Conservation (phyloP, 2,329 filamentous ascomycete species). For the Fusarium mundagurra region DNA sequence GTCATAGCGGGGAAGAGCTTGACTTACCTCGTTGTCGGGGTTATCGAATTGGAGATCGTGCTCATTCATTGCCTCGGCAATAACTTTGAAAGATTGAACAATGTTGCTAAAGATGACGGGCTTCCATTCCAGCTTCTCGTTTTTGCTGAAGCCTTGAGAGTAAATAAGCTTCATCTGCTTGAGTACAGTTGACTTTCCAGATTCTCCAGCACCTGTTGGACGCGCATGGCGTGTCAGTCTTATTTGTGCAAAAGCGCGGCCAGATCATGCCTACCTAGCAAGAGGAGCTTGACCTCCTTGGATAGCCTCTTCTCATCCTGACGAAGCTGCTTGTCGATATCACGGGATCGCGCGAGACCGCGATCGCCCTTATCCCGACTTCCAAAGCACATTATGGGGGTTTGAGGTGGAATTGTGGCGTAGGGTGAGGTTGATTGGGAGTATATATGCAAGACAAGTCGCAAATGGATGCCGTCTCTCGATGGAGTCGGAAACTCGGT, state of each 20-base stretch:
- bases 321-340: slow-evolving; percentile 87
- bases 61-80: slow-evolving; percentile 90
- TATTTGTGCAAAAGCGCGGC: not conserved
- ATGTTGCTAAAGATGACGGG: slow-evolving; percentile 97
- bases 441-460: not conserved
- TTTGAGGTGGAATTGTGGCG: slow-evolving; percentile 5
- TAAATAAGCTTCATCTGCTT: slow-evolving; percentile 99
- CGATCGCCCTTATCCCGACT: slow-evolving; percentile 61
- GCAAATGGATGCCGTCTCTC: not conserved
- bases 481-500: not conserved
- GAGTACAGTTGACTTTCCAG: slow-evolving; percentile 90
- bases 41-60: slow-evolving; percentile 82
- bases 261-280: slow-evolving; percentile 72
- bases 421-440: not conserved
- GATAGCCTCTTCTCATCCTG: slow-evolving; percentile 87
- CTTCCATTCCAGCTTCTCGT: slow-evolving; percentile 92
- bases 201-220: slow-evolving; percentile 84
- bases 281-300: slow-evolving; percentile 90
- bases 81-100: slow-evolving; percentile 88
- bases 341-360: slow-evolving; percentile 67
- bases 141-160: slow-evolving; percentile 87
- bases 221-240: slow-evolving; percentile 25
- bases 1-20: not conserved
- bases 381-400: slow-evolving; percentile 70
- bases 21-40: slow-evolving; percentile 78